Evolutionary conservation across 495 filamentous ascomycete species (phyloP).

Genomic region (Talaromyces thailandensis): DNA sequence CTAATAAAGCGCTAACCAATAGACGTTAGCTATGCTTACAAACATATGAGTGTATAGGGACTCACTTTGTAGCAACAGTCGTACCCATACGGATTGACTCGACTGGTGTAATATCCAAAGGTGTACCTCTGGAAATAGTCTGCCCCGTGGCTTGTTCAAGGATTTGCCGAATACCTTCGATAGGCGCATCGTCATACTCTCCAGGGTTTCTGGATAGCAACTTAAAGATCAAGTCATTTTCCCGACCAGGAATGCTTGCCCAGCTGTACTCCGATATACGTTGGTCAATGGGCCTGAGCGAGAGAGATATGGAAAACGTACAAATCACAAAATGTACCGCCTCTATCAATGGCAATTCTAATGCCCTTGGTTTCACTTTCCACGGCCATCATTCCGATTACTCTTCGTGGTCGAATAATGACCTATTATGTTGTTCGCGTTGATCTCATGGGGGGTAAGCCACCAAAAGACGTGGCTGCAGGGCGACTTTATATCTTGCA

Average conservation of each 20-base stretch:
- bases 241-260: conserved; percentile 32
- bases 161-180: conserved; percentile 16
- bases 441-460: background rate
- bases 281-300: too few species aligned
- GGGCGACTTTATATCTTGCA: background rate
- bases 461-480: background rate
- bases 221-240: conserved; percentile 71
- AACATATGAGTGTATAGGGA: background rate
- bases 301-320: conserved; percentile 29
- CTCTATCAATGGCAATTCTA: conserved; percentile 32
- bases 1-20: conserved; percentile 54
- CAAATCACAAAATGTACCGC: conserved; percentile 60
- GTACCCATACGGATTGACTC: conserved; percentile 85
- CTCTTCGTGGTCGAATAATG: background rate
- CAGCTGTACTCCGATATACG: background rate
- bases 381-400: background rate
- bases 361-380: background rate
- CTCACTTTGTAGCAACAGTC: conserved; percentile 70
- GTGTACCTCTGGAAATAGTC: conserved; percentile 69
- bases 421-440: background rate
- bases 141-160: conserved; percentile 52
- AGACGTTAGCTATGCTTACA: background rate
- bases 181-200: conserved; percentile 82
- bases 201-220: conserved; percentile 82
- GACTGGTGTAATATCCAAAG: conserved; percentile 75